These are phyloP conservation scores for Cichorium intybus DNA, from an alignment of 140 eudicot species.

Conservation along the genomic window DNA sequence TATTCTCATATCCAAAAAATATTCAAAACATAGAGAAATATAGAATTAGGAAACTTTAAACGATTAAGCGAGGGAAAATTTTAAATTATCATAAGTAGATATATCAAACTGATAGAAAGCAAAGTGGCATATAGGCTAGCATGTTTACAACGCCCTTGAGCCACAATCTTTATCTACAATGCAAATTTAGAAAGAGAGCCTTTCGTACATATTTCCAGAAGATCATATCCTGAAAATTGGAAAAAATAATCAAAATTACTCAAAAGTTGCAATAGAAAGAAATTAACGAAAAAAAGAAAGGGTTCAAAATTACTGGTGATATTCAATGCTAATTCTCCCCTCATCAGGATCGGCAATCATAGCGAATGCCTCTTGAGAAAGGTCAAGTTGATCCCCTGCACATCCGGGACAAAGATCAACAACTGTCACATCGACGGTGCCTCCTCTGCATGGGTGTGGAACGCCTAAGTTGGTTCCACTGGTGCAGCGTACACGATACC, in stretches of 20 bases:
- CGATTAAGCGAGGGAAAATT: too few species aligned
- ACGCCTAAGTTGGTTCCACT: slow-evolving; percentile 16
- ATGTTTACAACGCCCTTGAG: not conserved
- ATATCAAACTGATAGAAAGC: not conserved
- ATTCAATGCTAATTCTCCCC: slow-evolving; percentile 16
- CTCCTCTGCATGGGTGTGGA: slow-evolving; percentile 22
- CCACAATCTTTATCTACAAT: too few species aligned
- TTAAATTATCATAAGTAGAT: too few species aligned
- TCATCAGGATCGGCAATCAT: slow-evolving; percentile 22
- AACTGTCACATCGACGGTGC: not conserved
- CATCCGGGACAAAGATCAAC: slow-evolving; percentile 33
- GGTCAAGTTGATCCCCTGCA: slow-evolving; percentile 11
- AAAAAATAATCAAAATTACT: not conserved
- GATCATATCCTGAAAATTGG: slow-evolving; percentile 5
- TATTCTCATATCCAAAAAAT: too few species aligned
- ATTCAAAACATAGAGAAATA: too few species aligned
- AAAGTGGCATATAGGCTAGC: not conserved
- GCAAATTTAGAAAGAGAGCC: not conserved
- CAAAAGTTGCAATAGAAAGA: not conserved
- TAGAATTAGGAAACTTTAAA: too few species aligned
- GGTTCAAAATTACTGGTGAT: not conserved
- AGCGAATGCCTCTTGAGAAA: slow-evolving; percentile 28
- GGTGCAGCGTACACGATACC: slow-evolving; percentile 21
- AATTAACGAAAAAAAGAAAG: not conserved
- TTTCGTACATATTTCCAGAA: too few species aligned